Base-by-base conservation (phyloP, 495 filamentous ascomycete species). In the Penicillium cosmopolitanum region DNA sequence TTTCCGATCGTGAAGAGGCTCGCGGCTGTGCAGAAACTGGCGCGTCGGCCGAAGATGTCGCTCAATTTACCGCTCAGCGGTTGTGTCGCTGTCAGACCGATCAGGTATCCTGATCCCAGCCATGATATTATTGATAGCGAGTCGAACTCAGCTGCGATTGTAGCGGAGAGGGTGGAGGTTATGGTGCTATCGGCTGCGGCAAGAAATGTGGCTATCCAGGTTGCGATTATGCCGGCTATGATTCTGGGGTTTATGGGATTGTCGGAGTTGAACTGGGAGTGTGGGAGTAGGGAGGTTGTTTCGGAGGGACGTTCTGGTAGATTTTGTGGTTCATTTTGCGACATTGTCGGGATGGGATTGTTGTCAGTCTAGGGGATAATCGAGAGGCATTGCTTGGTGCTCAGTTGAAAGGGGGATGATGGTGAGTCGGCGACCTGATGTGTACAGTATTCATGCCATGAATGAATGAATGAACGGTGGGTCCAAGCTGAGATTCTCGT, bases 161-260 rank as follows among this genome's bases (percentile, higher is more conserved):
- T 61, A 13, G 63, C 54, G 18, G 63, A 61, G 1, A 65, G 51
- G 4, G 63, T 65, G 5, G 63, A 57, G 21, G 58, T 61, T 18
- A 65, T 56, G 21, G 63, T 65, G 23, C 50, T 61, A 38, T 65
- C 63, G 16, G 63, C 63, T 12, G 58, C 63, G 4, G 58, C 63
- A 4, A 65, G 58, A 19, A 61, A 64, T 5, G 62, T 64, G 1
- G 57, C 62, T 15, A 61, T 40, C 62, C 62, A 64, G 13, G 62
- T 64, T 25, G 57, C 60, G 15, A 61, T 43, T 25, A 64, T 61
- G n/a, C 53, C 57, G 4, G 44, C 51, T 9, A 55, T 44, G 1
- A 64, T 34, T 0, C 42, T 21, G 21, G 62, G 28, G 18, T 35
- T 46, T 25, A 64, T 7, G 11, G 44, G 28, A 1, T 40, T 33